Evolutionary conservation across 148 eudicot species (phyloP), one percentile per base, ranked within the genome.

Genomic region (Arbutus unedo): DNA sequence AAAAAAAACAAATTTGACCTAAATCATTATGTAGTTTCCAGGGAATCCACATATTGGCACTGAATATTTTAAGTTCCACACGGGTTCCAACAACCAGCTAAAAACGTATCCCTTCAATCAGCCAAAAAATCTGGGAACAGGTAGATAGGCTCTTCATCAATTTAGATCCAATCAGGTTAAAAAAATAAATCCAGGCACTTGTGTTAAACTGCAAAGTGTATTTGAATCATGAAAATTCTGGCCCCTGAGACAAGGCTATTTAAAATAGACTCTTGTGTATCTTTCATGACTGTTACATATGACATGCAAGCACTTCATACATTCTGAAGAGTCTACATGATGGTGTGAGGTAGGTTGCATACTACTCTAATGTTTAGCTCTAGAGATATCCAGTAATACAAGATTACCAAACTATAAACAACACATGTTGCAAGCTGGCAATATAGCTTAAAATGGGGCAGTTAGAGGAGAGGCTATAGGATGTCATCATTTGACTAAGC

Each of bases 21-120:
- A 31, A 31, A 31, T 31, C 38, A 31, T 31, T 31, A 31, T 31
- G 38, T 21, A 76, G 59, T 54, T 55, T 59, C 67, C 80, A 56
- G 3, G 10, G 8, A 7, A 43, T 64, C 16, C n/a, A 18, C 25
- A 19, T 41, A 49, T 78, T 19, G 68, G 50, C 4, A 49, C 38
- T 57, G 50, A 78, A 78, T 19, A 53, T 31, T 77, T 19, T 0
- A 78, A 18, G 25, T 78, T 78, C 68, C 70, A 78, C 4, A 78
- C 0, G 7, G 38, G 44, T 41, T 43, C 57, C 64, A 25, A 77
- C 25, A 11, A 43, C 62, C 6, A 78, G 50, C 68, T 78, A 57
- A 70, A 78, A 57, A 10, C 19, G 18, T 3, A 55, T 38, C 80
- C 70, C 25, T 38, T 59, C 41, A 50, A 78, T 19, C 23, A 15